phyloP scores from a whole-genome alignment of 306 rosid genomes.

The Cicer arietinum region DNA sequence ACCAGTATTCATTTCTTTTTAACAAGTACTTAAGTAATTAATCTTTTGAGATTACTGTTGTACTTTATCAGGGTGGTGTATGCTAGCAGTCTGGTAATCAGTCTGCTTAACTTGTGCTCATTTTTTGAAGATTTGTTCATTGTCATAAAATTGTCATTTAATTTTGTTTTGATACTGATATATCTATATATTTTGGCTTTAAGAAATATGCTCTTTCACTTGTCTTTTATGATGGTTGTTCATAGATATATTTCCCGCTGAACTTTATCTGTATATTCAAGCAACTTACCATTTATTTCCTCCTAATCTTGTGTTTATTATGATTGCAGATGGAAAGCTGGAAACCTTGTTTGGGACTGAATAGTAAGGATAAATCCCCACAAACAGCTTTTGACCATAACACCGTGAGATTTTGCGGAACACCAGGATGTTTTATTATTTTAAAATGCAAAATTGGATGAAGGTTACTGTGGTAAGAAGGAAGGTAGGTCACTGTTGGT shows the following conservation, averaged over 20 bases:
- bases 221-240: conserved; percentile 14
- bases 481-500: conserved; percentile 15
- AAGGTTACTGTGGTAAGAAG: conserved; percentile 20
- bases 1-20: conserved; percentile 18
- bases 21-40: conserved; percentile 21
- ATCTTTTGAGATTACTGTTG: conserved; percentile 17
- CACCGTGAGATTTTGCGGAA: conserved; percentile 22
- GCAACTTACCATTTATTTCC: conserved; percentile 30
- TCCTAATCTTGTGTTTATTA: conserved; percentile 41
- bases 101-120: conserved; percentile 7
- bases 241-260: conserved; percentile 15
- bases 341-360: conserved; percentile 26
- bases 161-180: conserved; percentile 35
- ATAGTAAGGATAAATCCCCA: conserved; percentile 14
- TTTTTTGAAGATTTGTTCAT: conserved; percentile 16
- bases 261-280: conserved; percentile 29
- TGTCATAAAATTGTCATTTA: conserved; percentile 28
- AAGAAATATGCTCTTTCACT: conserved; percentile 28
- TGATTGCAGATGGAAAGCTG: conserved; percentile 58
- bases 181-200: conserved; percentile 25
- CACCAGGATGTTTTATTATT: conserved; percentile 7
- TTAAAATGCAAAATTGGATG: conserved; percentile 17
- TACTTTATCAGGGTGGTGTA: conserved; percentile 3
- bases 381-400: background rate
- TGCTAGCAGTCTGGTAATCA: conserved; percentile 16